These are phyloP conservation scores for Daldinia sp. DNA, from an alignment of 2,329 filamentous ascomycete genomes.

Conservation along the genomic window DNA sequence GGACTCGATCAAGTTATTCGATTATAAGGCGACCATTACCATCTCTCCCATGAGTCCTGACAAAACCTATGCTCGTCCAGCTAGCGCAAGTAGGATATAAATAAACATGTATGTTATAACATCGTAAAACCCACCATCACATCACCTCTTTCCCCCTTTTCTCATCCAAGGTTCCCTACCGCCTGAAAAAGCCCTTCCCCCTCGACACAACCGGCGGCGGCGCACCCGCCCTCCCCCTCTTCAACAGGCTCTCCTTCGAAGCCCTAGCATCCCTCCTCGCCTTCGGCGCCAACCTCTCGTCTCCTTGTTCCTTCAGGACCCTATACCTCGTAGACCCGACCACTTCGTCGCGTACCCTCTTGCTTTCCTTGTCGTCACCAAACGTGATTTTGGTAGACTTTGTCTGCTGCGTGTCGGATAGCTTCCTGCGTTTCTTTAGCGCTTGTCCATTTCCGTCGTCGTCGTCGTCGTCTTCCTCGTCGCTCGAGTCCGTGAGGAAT, in stretches of 20 bases:
- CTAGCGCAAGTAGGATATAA: not conserved
- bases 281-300: conserved; percentile 59
- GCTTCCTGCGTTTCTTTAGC: conserved; percentile 31
- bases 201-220: conserved; percentile 40
- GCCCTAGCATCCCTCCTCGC: conserved; percentile 52
- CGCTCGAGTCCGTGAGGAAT: conserved; percentile 60
- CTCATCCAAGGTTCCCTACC: conserved; percentile 3
- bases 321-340: conserved; percentile 65
- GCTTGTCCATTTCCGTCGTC: conserved; percentile 31
- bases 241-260: conserved; percentile 56
- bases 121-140: not conserved
- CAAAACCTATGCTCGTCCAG: not conserved
- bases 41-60: too few species aligned
- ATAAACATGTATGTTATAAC: not conserved
- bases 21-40: too few species aligned
- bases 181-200: conserved; percentile 29
- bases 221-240: conserved; percentile 52
- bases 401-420: not conserved
- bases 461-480: conserved; percentile 35
- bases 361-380: conserved; percentile 46
- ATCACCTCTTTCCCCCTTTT: not conserved
- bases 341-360: conserved; percentile 55
- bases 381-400: conserved; percentile 52
- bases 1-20: too few species aligned
- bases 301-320: conserved; percentile 54